Base-by-base conservation (phyloP, 2,329 filamentous ascomycete genomes). In the Trichoderma sp. region DNA sequence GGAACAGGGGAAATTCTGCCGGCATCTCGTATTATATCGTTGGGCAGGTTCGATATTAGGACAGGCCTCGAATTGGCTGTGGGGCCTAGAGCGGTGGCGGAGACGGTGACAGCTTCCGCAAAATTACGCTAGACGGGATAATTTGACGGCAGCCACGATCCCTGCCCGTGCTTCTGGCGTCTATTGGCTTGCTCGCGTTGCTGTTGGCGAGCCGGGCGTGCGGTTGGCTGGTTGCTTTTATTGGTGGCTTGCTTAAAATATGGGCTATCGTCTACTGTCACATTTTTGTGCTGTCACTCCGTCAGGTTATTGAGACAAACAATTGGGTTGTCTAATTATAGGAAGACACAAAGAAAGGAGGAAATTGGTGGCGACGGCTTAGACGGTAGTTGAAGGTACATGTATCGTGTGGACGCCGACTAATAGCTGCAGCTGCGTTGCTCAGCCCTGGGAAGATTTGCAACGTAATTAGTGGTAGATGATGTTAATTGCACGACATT, bases 111-210 rank as follows among this genome's bases (percentile, higher is more conserved):
- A 64, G 61, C 61, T 56, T 35, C 40, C 49, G 55, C 61, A 29
- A 64, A 43, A 40, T 56, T 64, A 55, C 53, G 35, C 61, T 64
- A 56, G 35, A 21, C 61, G 19, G 24, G 61, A 56, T 64, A 64
- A 64, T 64, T 56, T 64, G 61, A 64, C 61, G 43, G 35, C 47
- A 35, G 21, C n/a, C 21, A 24, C 27, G 33, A 64, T 37, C 61
- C 61, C 61, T 64, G 61, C 29, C 21, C 40, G 40, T 29, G 21
- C 33, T 55, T n/a, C 10, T 64, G 21, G 24, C 24, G 5, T 49
- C 13, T 13, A 49, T 43, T 43, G 40, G 40, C 16, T 3, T 43
- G 21, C 24, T 49, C n/a, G 47, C 43, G n/a, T 47, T n/a, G 43
- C n/a, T 40, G 2, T 2, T n/a, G 19, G 6, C 21, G 33, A 35